Conservation (phyloP, 1,139 yeast species). For the Kodamaea suecica region DNA sequence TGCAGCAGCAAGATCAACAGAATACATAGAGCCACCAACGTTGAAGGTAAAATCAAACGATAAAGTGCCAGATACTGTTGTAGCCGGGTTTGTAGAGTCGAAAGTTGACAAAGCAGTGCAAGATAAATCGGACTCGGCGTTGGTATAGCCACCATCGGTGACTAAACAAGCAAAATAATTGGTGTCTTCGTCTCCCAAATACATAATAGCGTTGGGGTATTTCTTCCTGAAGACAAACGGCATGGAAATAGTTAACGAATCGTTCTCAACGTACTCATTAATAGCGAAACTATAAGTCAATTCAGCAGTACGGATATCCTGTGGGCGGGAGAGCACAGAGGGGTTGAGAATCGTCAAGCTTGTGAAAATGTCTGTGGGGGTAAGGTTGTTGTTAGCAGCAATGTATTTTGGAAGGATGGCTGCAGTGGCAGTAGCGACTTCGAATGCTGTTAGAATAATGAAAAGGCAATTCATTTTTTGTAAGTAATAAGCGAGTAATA, state of each 20-base stretch:
- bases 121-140: constrained; percentile 9
- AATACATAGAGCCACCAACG: constrained; percentile 20
- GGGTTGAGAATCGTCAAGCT: constrained; percentile 10
- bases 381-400: constrained; percentile 1
- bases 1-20: constrained; percentile 16
- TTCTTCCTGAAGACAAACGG: constrained; percentile 21
- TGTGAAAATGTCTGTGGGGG: constrained; percentile 10
- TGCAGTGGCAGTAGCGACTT: neutral
- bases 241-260: constrained; percentile 14
- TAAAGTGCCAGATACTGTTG: constrained; percentile 14
- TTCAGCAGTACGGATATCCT: constrained; percentile 19
- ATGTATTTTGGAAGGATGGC: neutral
- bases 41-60: constrained; percentile 20
- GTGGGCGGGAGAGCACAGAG: constrained; percentile 12
- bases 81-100: neutral
- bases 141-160: constrained; percentile 15
- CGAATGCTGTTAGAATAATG: neutral
- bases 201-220: constrained; percentile 11
- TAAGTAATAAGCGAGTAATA: too few relatives aligned
- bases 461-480: neutral
- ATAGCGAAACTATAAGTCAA: constrained; percentile 15
- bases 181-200: constrained; percentile 10
- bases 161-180: constrained; percentile 15
- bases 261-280: constrained; percentile 11
- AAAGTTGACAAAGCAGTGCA: constrained; percentile 13